A percentile compares a stretch with the other conserved stretches of the same genome.
phyloP scores from a whole-genome alignment of 805 yeast species.

The Kuraishia hungarica region DNA sequence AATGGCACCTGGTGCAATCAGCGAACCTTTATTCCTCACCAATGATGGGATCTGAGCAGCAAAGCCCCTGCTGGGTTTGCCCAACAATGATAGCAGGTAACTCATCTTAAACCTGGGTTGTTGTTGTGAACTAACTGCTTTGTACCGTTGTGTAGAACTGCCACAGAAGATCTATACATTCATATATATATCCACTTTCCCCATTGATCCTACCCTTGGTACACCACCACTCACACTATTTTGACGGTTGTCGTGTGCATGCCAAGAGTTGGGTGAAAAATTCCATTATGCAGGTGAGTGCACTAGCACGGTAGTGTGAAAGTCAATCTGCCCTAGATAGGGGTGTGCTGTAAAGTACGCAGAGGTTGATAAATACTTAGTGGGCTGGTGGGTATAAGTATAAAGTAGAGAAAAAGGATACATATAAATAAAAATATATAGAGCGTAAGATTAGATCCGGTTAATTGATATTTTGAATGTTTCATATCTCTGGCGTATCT shows the following conservation, averaged over 20 bases:
- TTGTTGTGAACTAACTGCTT: not conserved
- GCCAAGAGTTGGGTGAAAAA: not conserved
- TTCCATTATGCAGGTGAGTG: not conserved
- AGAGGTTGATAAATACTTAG: not conserved
- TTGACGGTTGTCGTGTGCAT: not conserved
- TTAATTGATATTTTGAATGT: too few relatives aligned
- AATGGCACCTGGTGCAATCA: constrained; percentile 41
- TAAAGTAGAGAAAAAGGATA: too few relatives aligned
- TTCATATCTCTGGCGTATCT: too few relatives aligned
- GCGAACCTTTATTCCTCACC: constrained; percentile 24
- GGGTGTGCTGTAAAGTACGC: not conserved
- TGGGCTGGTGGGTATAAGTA: not conserved
- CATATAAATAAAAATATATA: too few relatives aligned
- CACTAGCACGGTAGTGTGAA: not conserved
- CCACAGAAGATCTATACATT: not conserved
- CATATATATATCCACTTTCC: not conserved
- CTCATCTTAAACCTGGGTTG: not conserved
- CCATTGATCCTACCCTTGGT: not conserved
- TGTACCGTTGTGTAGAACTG: too few relatives aligned
- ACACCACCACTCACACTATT: too few relatives aligned
- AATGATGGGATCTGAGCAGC: not conserved
- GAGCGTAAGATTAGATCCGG: too few relatives aligned
- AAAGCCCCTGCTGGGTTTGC: not conserved
- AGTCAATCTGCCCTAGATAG: not conserved
- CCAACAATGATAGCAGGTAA: not conserved